A percentile compares a stretch with the other conserved stretches of the same genome.
These are phyloP conservation scores for Nidularia pulvinata DNA, from an alignment of 768 basidiomycete species.

Conservation along the genomic window DNA sequence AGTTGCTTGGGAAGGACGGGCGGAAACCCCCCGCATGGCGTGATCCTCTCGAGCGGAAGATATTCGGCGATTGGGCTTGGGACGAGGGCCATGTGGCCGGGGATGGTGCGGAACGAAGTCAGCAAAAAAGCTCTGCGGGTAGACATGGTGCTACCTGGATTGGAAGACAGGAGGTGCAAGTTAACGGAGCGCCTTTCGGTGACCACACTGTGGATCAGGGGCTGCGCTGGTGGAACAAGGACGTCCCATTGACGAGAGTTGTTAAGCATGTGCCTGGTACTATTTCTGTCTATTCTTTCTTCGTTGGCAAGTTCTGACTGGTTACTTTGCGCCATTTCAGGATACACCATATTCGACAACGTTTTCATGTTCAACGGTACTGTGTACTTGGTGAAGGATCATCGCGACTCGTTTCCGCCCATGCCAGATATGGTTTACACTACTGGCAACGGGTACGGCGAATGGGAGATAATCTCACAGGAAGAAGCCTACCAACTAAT, in stretches of 20 bases:
- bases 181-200: slow-evolving; percentile 23
- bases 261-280: slow-evolving; percentile 68
- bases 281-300: not conserved
- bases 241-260: slow-evolving; percentile 55
- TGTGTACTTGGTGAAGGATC: slow-evolving; percentile 73
- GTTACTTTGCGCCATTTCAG: slow-evolving; percentile 32
- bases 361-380: slow-evolving; percentile 74
- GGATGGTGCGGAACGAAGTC: slow-evolving; percentile 48
- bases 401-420: slow-evolving; percentile 54
- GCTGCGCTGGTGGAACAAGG: slow-evolving; percentile 51
- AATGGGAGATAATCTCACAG: slow-evolving; percentile 62
- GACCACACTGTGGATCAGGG: slow-evolving; percentile 49
- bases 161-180: slow-evolving; percentile 24
- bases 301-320: not conserved
- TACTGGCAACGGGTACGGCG: slow-evolving; percentile 29
- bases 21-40: slow-evolving; percentile 50
- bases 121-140: slow-evolving; percentile 30
- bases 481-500: slow-evolving; percentile 45
- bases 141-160: slow-evolving; percentile 44
- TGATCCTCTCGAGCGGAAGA: slow-evolving; percentile 57
- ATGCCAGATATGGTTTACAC: slow-evolving; percentile 49
- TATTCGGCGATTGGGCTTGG: slow-evolving; percentile 74
- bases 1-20: slow-evolving; percentile 41
- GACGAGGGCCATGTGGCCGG: slow-evolving; percentile 59
- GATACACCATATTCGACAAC: slow-evolving; percentile 84